phyloP scores from a whole-genome alignment of 306 rosid species.

The Neltuma alba region DNA sequence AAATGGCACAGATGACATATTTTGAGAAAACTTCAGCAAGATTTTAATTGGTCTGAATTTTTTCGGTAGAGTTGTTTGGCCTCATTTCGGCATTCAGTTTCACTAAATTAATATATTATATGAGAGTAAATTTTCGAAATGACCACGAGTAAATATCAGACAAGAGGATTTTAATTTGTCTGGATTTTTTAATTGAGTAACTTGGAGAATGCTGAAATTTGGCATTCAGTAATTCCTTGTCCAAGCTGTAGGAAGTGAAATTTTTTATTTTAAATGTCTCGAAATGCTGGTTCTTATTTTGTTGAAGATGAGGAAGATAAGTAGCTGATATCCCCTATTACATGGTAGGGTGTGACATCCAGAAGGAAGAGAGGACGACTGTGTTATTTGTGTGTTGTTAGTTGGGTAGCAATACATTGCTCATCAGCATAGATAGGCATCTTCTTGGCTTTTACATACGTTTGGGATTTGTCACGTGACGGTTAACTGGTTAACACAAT shows the following conservation, averaged over 20 bases:
- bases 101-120: not conserved
- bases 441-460: constrained; percentile 11
- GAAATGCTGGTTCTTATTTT: too few species aligned
- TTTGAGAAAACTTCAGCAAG: too few species aligned
- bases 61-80: too few species aligned
- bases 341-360: too few species aligned
- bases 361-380: not conserved
- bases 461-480: constrained; percentile 11
- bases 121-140: not conserved
- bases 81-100: not conserved
- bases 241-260: too few species aligned
- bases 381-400: not conserved
- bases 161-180: not conserved
- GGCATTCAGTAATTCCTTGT: not conserved
- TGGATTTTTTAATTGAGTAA: not conserved
- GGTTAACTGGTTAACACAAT: too few species aligned
- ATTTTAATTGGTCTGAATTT: too few species aligned
- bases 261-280: too few species aligned
- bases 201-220: not conserved
- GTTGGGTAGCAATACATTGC: constrained; percentile 2
- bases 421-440: constrained; percentile 10
- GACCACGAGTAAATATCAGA: not conserved
- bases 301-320: too few species aligned
- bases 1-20: too few species aligned
- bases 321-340: too few species aligned